Base-by-base conservation (phyloP, 2,329 filamentous ascomycete species). In the Plenodomus tracheiphilus region DNA sequence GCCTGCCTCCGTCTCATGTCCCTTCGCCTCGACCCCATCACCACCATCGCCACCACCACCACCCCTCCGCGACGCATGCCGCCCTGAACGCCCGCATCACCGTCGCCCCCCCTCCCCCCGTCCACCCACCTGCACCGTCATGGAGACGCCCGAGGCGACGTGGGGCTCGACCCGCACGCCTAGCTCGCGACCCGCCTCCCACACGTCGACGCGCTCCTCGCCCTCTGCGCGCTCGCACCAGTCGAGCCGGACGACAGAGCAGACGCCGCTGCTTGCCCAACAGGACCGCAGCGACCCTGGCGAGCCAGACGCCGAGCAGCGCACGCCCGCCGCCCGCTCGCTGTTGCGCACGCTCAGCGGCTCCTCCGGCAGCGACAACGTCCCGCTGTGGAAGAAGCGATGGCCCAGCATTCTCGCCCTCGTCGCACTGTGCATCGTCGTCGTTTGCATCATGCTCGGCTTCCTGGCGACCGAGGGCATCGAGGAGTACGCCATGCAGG, bases 321-420 rank as follows among this genome's bases (percentile, higher is more conserved):
- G 49, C 19, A 66, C 71, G 16, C 62, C 69, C 16, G 71, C 71
- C 15, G 65, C 67, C 18, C 63, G 66, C n/a, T 69, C 71, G 41
- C 52, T 75, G 51, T 55, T 73, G 39, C 66, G 62, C 20, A 66
- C 69, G 28, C 56, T 74, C 39, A 66, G 63, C 52, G 59, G 59
- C 44, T 62, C 61, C 46, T 54, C 52, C 4, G 49, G 41, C 51
- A 57, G 46, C 65, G 54, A 49, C 51, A 67, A 66, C 47, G 54
- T 41, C 25, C 58, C 65, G 30, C 41, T 63, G 20, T 70, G 74
- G 48, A 71, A 74, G 55, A 76, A 78, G 57, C 78, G 85, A 75
- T 96, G 90, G 90, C 87, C 90, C 8, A 93, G 88, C 32, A 77
- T 91, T 25, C 79, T 95, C 32, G 87, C 92, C 22, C 83, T 96